Conservation (phyloP, 2,329 filamentous ascomycete genomes). For the Exophiala oligosperma region DNA sequence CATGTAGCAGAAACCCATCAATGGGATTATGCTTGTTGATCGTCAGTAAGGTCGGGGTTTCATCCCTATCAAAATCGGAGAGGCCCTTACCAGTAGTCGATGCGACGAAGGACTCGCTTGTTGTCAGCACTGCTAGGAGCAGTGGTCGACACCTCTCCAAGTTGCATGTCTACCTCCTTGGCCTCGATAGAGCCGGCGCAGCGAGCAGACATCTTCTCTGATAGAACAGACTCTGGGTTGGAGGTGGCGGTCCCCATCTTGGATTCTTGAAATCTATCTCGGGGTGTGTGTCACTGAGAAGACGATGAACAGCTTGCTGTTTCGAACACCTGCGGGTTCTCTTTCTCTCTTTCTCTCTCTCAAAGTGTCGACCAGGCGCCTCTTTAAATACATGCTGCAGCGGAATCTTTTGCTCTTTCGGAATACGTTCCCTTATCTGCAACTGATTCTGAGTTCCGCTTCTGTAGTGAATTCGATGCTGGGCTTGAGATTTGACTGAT, state of each 20-base stretch:
- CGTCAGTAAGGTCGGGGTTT: conserved; percentile 2
- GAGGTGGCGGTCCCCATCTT: neutral
- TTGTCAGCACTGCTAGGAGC: neutral
- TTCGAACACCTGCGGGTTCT: too few relatives aligned
- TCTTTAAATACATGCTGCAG: too few relatives aligned
- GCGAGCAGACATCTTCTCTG: neutral
- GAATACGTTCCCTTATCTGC: too few relatives aligned
- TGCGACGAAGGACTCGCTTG: neutral
- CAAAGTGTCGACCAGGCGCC: too few relatives aligned
- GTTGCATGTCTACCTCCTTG: neutral
- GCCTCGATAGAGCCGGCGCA: neutral
- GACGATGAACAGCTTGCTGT: too few relatives aligned
- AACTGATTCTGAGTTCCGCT: too few relatives aligned
- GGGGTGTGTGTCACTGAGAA: too few relatives aligned
- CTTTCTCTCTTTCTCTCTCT: neutral
- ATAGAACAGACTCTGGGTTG: neutral
- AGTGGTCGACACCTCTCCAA: neutral
- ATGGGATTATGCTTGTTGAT: conserved; percentile 27
- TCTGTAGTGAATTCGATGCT: too few relatives aligned
- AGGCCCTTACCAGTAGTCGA: neutral
- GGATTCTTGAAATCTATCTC: too few relatives aligned
- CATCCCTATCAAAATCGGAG: neutral
- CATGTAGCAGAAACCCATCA: conserved; percentile 35
- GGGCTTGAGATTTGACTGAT: too few relatives aligned
- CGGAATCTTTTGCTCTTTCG: too few relatives aligned